phyloP scores from a whole-genome alignment of 1,284 basidiomycete species.

The Omphalotus olearius region DNA sequence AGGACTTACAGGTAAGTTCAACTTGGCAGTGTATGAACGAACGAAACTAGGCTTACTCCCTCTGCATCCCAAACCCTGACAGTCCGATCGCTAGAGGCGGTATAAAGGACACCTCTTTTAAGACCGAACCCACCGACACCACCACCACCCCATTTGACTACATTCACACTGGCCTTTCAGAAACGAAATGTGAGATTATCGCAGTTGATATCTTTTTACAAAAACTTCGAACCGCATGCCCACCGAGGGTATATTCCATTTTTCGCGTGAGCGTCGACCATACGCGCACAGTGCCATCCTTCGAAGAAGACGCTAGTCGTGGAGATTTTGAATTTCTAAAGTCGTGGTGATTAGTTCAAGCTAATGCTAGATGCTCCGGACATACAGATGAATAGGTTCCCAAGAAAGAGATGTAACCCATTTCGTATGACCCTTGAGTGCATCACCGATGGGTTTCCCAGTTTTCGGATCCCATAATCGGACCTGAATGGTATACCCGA shows the following conservation, averaged over 20 bases:
- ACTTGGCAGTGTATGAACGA: background rate
- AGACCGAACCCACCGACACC: slow-evolving; percentile 31
- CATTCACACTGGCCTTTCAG: slow-evolving; percentile 59
- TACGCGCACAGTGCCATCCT: slow-evolving; percentile 92
- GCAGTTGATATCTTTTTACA: background rate
- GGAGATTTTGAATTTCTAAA: slow-evolving; percentile 66
- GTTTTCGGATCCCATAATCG: slow-evolving; percentile 89
- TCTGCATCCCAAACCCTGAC: slow-evolving; percentile 93
- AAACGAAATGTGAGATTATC: background rate
- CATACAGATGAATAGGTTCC: slow-evolving; percentile 91
- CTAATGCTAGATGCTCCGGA: background rate
- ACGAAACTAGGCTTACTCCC: slow-evolving; percentile 40
- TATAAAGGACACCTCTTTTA: slow-evolving; percentile 82
- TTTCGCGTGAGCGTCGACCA: slow-evolving; percentile 80
- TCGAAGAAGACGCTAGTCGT: slow-evolving; percentile 92
- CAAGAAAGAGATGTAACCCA: slow-evolving; percentile 97
- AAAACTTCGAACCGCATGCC: slow-evolving; percentile 67
- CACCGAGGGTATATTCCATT: slow-evolving; percentile 85
- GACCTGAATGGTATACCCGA: slow-evolving; percentile 37
- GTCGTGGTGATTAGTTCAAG: slow-evolving; percentile 6
- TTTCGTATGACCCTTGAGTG: slow-evolving; percentile 89
- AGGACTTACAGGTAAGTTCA: slow-evolving; percentile 3
- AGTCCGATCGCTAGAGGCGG: slow-evolving; percentile 90
- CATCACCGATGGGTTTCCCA: slow-evolving; percentile 81
- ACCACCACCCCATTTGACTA: slow-evolving; percentile 92